Conservation (phyloP, 371 early-diverging fungal genomes). For the Dichotomocladium elegans region DNA sequence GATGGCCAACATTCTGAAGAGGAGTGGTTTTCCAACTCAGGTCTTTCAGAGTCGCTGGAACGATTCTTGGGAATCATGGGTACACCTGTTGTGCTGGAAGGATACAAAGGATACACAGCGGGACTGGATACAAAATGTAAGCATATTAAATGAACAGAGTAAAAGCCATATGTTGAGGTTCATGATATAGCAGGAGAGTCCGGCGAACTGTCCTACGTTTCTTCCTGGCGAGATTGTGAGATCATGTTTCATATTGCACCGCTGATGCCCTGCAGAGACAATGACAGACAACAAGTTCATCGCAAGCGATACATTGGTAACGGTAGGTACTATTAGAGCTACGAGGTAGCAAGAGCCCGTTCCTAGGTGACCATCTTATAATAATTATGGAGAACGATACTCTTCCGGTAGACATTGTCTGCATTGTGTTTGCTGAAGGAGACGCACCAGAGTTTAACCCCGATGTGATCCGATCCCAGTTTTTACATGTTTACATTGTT, state of each 20-base stretch:
- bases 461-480: conserved; percentile 60
- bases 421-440: conserved; percentile 68
- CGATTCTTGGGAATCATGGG: conserved; percentile 71
- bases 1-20: conserved; percentile 72
- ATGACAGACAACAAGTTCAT: conserved; percentile 77
- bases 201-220: conserved; percentile 70
- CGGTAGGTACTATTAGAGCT: conserved; percentile 37
- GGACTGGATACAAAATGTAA: conserved; percentile 81
- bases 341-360: no score
- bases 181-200: conserved; percentile 54
- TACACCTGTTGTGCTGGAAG: conserved; percentile 64
- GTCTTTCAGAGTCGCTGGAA: conserved; percentile 54
- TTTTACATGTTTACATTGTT: conserved; percentile 70
- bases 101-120: conserved; percentile 78
- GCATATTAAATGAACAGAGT: neutral
- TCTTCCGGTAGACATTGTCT: conserved; percentile 59
- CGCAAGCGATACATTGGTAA: conserved; percentile 86
- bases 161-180: neutral
- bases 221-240: conserved; percentile 77
- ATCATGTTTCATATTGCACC: conserved; percentile 88
- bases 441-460: conserved; percentile 51
- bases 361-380: neutral
- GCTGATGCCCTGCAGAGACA: conserved; percentile 64
- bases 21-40: conserved; percentile 70
- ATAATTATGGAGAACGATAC: neutral